phyloP scores from a whole-genome alignment of 352 stramenopile species.

The Phytophthora cactorum region DNA sequence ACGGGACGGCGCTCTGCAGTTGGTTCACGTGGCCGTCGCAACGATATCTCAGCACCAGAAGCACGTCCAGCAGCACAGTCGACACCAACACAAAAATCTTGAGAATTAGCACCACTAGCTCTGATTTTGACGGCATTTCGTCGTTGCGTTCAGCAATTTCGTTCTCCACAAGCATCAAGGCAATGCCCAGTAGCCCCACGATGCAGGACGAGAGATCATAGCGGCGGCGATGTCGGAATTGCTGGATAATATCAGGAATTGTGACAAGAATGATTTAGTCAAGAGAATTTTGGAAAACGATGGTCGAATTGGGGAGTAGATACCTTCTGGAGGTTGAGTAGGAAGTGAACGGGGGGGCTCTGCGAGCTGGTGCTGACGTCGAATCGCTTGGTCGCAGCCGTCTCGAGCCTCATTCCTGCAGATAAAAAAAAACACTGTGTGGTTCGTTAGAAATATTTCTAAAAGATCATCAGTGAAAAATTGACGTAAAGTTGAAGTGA shows the following conservation, averaged over 20 bases:
- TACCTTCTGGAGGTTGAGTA: conserved; percentile 29
- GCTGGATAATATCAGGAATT: conserved; percentile 28
- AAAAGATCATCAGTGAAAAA: not conserved
- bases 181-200: conserved; percentile 51
- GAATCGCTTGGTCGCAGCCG: not conserved
- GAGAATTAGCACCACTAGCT: conserved; percentile 28
- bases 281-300: not conserved
- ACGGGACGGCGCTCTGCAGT: conserved; percentile 55
- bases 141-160: conserved; percentile 47
- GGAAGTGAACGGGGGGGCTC: conserved; percentile 15
- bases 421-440: not conserved
- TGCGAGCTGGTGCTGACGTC: not conserved
- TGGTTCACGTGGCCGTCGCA: conserved; percentile 54
- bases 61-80: conserved; percentile 45
- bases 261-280: not conserved
- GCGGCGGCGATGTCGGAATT: conserved; percentile 51
- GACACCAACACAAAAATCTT: conserved; percentile 47
- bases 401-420: conserved; percentile 21
- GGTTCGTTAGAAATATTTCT: conserved; percentile 19
- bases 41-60: conserved; percentile 61
- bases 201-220: conserved; percentile 62
- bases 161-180: conserved; percentile 78
- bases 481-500: not conserved
- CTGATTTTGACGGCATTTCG: not conserved
- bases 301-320: too few species aligned